Base-by-base conservation (phyloP, 2,329 filamentous ascomycete genomes). In the Colletotrichum falcatum region DNA sequence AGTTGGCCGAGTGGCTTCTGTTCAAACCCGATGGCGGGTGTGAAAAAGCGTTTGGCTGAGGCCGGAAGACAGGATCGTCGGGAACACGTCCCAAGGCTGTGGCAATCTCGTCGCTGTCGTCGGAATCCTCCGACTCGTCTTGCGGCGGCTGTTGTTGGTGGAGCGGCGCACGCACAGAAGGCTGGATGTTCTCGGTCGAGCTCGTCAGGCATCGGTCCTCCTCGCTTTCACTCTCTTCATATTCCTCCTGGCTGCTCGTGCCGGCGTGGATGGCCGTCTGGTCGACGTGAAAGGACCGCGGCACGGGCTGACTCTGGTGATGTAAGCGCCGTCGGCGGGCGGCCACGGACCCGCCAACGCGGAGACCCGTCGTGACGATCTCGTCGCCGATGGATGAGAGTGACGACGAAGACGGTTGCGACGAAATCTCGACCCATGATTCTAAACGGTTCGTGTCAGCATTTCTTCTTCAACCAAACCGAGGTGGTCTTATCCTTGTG, bases 361-460 rank as follows among this genome's bases (percentile, higher is more conserved):
- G 90, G 51, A 98, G 87, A 33, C 95, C 95, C 6, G 94, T 96
- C 2, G 94, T 97, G 74, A 97, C 92, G 74, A 97, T 95, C 77
- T 98, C 95, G 74, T 97, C 94, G 73, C 88, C 89, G 78, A 92
- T 90, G 64, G 90, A 97, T 26, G 95, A 97, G 16, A 97, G 85
- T 18, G 95, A 98, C 2, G 95, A 97, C 2, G 95, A 97, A 0
- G 95, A 98, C 9, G 95, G 94, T 76, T 96, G 94, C 5, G 95
- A 98, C 56, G 92, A 90, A 71, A 99, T 90, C 80, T 99, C 95
- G 75, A 98, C 90, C 96, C 96, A 99, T 11, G 96, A 98, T 83
- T 98, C 96, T 95, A 84, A 74, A 67, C 58, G 33, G 14, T 2
- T 37, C 6, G 18, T 49, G 65, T 73, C 44, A 73, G 72, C 23